Conservation (phyloP, 345 rosid genomes). For the Eucalyptus cladocalyx region DNA sequence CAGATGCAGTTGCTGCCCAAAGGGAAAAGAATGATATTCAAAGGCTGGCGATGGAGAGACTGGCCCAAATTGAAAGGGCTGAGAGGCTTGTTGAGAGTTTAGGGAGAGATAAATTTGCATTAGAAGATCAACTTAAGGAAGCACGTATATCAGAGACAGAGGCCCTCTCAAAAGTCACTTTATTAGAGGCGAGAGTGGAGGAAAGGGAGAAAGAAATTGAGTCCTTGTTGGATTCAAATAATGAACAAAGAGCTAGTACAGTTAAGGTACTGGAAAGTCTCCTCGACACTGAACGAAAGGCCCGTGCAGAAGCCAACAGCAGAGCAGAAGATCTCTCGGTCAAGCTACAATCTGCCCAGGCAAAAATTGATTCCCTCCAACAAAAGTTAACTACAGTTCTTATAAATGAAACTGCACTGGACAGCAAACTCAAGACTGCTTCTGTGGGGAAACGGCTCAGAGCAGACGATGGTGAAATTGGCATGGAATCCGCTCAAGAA, state of each 20-base stretch:
- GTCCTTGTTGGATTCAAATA: constrained; percentile 53
- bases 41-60: constrained; percentile 82
- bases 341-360: constrained; percentile 76
- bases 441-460: constrained; percentile 65
- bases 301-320: constrained; percentile 57
- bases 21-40: constrained; percentile 75
- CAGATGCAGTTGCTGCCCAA: constrained; percentile 72
- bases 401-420: constrained; percentile 79
- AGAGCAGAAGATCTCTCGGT: constrained; percentile 80
- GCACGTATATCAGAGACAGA: constrained; percentile 57
- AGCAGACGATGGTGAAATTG: constrained; percentile 49
- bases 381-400: constrained; percentile 74
- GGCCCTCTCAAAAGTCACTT: constrained; percentile 52
- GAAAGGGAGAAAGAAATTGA: constrained; percentile 97
- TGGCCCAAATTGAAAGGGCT: constrained; percentile 70
- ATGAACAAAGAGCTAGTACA: constrained; percentile 67
- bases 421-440: constrained; percentile 64
- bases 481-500: constrained; percentile 52
- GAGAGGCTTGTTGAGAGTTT: constrained; percentile 74
- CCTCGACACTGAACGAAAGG: constrained; percentile 73
- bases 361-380: constrained; percentile 72
- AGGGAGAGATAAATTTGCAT: constrained; percentile 60
- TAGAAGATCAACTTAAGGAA: constrained; percentile 47
- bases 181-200: constrained; percentile 79
- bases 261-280: constrained; percentile 78